A percentile compares a stretch with the other conserved stretches of the same genome.
These are phyloP conservation scores for Trichoderma asperelloides DNA, from an alignment of 495 filamentous ascomycete genomes.

Conservation along the genomic window DNA sequence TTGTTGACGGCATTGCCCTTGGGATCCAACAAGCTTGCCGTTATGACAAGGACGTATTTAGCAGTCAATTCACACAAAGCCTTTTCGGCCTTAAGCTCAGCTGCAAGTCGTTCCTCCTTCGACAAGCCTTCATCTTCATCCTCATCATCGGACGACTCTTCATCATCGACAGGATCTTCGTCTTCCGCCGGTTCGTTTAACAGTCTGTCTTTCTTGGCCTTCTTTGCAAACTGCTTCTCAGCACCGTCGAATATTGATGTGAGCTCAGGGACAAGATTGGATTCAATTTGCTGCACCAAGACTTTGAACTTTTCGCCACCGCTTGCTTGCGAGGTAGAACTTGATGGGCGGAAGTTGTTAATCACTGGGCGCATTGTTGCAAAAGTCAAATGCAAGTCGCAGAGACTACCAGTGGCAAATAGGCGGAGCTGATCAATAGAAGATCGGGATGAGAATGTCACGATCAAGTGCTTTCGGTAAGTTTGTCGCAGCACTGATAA, in stretches of 20 bases:
- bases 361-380: constrained; percentile 50
- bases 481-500: constrained; percentile 47
- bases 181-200: constrained; percentile 60
- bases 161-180: constrained; percentile 52
- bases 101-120: constrained; percentile 45
- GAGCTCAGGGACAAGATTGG: constrained; percentile 50
- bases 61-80: constrained; percentile 75
- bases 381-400: constrained; percentile 77
- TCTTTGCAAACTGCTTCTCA: constrained; percentile 68
- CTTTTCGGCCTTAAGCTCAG: constrained; percentile 65
- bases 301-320: constrained; percentile 36
- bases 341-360: constrained; percentile 16
- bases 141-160: constrained; percentile 50
- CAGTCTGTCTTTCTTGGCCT: constrained; percentile 40
- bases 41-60: constrained; percentile 69
- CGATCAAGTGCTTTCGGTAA: constrained; percentile 52
- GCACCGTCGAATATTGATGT: constrained; percentile 62
- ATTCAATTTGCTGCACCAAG: constrained; percentile 55
- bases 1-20: constrained; percentile 47
- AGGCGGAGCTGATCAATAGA: constrained; percentile 69
- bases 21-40: constrained; percentile 62
- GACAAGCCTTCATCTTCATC: constrained; percentile 48
- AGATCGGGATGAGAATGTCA: constrained; percentile 54
- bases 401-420: constrained; percentile 60
- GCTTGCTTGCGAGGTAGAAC: constrained; percentile 14